Percentiles rank a stretch among this genome's conserved stretches.
Conservation (phyloP, 345 rosid species). For the Ailanthus altissimus region DNA sequence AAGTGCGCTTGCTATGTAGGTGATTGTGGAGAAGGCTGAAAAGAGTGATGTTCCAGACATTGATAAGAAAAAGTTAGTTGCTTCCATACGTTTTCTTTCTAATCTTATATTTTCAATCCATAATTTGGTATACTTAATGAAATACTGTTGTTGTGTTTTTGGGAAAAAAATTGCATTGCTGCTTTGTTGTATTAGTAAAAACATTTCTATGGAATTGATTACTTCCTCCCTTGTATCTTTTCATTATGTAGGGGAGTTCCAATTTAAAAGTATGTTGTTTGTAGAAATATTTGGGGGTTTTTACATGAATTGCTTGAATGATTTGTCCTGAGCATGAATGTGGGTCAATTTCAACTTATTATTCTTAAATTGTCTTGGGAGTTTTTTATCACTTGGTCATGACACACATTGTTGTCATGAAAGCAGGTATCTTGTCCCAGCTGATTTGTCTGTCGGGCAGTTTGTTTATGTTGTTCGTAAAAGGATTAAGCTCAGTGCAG, state of each 20-base stretch:
- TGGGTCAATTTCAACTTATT: not conserved
- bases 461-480: conserved; percentile 79
- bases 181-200: not conserved
- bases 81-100: not conserved
- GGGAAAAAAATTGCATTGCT: not conserved
- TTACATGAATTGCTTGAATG: not conserved
- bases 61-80: conserved; percentile 91
- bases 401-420: not conserved
- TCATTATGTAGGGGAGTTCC: not conserved
- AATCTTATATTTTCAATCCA: not conserved
- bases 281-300: not conserved
- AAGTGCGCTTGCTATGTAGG: conserved; percentile 45
- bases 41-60: conserved; percentile 91
- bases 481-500: conserved; percentile 75
- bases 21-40: conserved; percentile 90
- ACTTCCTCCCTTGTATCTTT: not conserved
- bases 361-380: not conserved
- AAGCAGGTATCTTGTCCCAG: conserved; percentile 74
- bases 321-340: not conserved
- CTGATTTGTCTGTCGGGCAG: conserved; percentile 74
- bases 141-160: not conserved
- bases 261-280: not conserved
- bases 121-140: too few species aligned
- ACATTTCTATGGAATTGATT: not conserved
- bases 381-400: not conserved